These are phyloP conservation scores for Leccinum arenicola DNA, from an alignment of 768 basidiomycete species.

Conservation along the genomic window DNA sequence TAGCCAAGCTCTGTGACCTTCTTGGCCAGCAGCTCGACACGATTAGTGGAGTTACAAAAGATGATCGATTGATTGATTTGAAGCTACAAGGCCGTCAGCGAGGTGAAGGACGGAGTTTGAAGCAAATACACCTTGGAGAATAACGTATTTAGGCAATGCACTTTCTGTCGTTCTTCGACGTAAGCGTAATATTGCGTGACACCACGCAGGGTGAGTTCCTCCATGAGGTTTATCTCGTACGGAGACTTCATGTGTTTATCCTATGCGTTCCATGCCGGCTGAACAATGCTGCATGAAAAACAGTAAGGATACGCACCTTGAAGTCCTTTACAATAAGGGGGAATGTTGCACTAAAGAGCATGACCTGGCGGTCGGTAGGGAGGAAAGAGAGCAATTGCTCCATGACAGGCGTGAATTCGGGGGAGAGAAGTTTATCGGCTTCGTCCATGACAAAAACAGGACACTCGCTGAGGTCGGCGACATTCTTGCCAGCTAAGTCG, in stretches of 20 bases:
- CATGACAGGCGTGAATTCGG: slow-evolving; percentile 98
- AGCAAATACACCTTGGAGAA: slow-evolving; percentile 80
- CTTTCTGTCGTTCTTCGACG: slow-evolving; percentile 98
- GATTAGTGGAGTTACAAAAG: slow-evolving; percentile 99
- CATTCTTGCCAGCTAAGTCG: slow-evolving; percentile 88
- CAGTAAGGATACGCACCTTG: slow-evolving; percentile 54
- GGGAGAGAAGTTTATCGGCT: slow-evolving; percentile 95
- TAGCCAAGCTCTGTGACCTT: slow-evolving; percentile 99
- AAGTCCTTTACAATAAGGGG: slow-evolving; percentile 99
- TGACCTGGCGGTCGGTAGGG: slow-evolving; percentile 86
- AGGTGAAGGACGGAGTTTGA: neutral
- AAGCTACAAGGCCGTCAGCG: slow-evolving; percentile 49
- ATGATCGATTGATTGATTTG: slow-evolving; percentile 99
- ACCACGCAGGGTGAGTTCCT: slow-evolving; percentile 96
- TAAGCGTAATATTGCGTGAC: slow-evolving; percentile 99
- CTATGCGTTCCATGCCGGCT: slow-evolving; percentile 38
- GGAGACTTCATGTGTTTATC: slow-evolving; percentile 96
- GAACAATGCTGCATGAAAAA: neutral
- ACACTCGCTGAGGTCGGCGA: slow-evolving; percentile 93
- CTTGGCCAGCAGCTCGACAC: slow-evolving; percentile 98
- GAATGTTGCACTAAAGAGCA: slow-evolving; percentile 99
- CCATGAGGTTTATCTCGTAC: slow-evolving; percentile 99
- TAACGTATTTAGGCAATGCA: slow-evolving; percentile 98
- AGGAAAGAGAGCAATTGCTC: slow-evolving; percentile 89
- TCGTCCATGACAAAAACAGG: slow-evolving; percentile 99